Base-by-base conservation (phyloP, 2,329 filamentous ascomycete genomes). In the Stylonectria norvegica region DNA sequence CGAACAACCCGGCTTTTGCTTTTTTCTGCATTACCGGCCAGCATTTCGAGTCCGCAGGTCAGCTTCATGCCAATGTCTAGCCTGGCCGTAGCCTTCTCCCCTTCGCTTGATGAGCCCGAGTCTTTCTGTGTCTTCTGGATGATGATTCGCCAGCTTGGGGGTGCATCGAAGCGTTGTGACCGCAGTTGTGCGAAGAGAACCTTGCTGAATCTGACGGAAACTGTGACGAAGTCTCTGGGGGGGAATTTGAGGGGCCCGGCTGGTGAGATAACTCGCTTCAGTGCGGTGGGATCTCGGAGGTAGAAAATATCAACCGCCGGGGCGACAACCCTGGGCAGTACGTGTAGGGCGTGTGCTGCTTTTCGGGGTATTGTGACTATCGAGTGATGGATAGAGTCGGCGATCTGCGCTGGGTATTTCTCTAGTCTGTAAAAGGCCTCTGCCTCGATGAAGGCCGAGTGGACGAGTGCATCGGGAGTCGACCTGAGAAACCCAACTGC, bases 231-330 rank as follows among this genome's bases (percentile, higher is more conserved):
- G 59, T 97, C 91, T 32, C 75, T 66, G 0, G 89, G 89, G 3
- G 81, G 75, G 54, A 98, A 95, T 2, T 64, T 59, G 2, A 89
- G 70, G 0, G 68, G 63, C 1, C 63, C 66, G 0, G 76, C 63
- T 22, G 76, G 69, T 2, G 75, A 73, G 40, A 82, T 69, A 4
- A 95, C 69, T 1, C 82, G 78, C 40, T 83, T 84, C 30, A 96
- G 65, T 1, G 84, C 75, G 42, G 89, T 74, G 0, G 89, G 84
- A 56, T 97, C 90, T 46, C 93, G 82, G 11, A 95, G 75, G 62
- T 97, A 97, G 64, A 98, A 97, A 1, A 86, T 82, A 63, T 98
- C 94, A 3, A 91, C 79, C 2, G 89, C 89, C 0, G 89, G 81
- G 3, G 89, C 84, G 42, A 97, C 81, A 44, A 86, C 82, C 12